Percentiles rank a stretch among this genome's conserved stretches.
Conservation (phyloP, 805 yeast genomes). For the Wickerhamiella musiphila region DNA sequence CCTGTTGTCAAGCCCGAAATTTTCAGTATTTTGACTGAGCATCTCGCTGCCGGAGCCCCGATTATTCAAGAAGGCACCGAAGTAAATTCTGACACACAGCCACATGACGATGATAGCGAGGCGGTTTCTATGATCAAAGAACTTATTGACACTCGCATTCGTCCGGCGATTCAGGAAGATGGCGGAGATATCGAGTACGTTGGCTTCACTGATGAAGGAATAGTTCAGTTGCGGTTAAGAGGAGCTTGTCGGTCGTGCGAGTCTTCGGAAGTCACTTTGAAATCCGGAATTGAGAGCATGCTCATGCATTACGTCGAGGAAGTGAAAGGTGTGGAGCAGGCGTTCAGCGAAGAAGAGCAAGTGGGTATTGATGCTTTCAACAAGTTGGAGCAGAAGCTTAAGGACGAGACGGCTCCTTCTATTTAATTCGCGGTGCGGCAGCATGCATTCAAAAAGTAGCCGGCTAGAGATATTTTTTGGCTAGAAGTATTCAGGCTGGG, state of each 20-base stretch:
- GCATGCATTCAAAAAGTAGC: too few species aligned
- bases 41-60: slow-evolving; percentile 30
- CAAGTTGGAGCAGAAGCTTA: slow-evolving; percentile 50
- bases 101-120: slow-evolving; percentile 56
- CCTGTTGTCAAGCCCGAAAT: slow-evolving; percentile 52
- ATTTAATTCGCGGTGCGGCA: too few species aligned
- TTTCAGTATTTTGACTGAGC: slow-evolving; percentile 31
- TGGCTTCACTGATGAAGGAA: slow-evolving; percentile 76
- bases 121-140: slow-evolving; percentile 81
- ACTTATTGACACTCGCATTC: slow-evolving; percentile 77
- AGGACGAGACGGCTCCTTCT: slow-evolving; percentile 17
- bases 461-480: too few species aligned
- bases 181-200: slow-evolving; percentile 93
- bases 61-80: slow-evolving; percentile 27
- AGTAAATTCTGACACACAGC: slow-evolving; percentile 26
- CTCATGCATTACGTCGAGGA: slow-evolving; percentile 92
- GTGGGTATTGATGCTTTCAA: slow-evolving; percentile 71
- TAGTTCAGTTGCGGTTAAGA: slow-evolving; percentile 70
- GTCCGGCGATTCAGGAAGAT: slow-evolving; percentile 97
- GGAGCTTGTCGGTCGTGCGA: slow-evolving; percentile 97
- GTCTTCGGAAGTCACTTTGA: slow-evolving; percentile 75
- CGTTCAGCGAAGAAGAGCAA: slow-evolving; percentile 61
- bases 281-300: slow-evolving; percentile 96
- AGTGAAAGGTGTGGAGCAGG: slow-evolving; percentile 73
- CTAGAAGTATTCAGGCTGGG: too few species aligned